These are phyloP conservation scores for Colletotrichum horii DNA, from an alignment of 2,329 filamentous ascomycete genomes.

Conservation along the genomic window DNA sequence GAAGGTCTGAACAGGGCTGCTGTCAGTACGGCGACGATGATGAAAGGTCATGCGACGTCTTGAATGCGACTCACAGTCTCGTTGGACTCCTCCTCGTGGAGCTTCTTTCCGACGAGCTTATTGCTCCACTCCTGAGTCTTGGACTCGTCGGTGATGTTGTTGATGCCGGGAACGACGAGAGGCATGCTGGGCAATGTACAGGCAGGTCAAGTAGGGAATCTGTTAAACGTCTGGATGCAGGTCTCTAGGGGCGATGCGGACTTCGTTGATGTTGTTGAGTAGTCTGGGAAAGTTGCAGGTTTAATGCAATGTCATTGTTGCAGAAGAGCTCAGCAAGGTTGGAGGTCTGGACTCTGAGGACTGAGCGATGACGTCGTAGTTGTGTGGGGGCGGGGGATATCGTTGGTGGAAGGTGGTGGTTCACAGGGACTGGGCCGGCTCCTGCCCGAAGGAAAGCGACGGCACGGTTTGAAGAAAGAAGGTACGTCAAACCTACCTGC, in stretches of 20 bases:
- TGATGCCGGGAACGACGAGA: slow-evolving; percentile 68
- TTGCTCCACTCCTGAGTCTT: slow-evolving; percentile 64
- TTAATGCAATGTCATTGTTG: neutral
- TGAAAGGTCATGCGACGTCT: neutral
- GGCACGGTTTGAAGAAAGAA: neutral
- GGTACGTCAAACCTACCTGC: neutral
- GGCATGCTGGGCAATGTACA: slow-evolving; percentile 53
- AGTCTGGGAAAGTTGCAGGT: neutral
- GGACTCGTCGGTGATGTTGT: slow-evolving; percentile 45
- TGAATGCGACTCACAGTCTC: slow-evolving; percentile 55
- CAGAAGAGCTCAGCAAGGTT: neutral
- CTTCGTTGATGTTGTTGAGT: too few species aligned
- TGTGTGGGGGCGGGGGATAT: slow-evolving; percentile 13
- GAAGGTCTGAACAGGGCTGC: slow-evolving; percentile 53
- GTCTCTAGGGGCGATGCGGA: neutral
- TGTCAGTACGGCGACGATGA: neutral
- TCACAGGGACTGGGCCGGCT: neutral
- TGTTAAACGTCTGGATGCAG: neutral
- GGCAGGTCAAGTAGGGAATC: neutral
- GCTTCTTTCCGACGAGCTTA: slow-evolving; percentile 69
- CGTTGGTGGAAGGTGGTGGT: neutral
- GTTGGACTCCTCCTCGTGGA: slow-evolving; percentile 54
- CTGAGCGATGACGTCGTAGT: slow-evolving; percentile 13
- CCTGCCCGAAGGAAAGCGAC: neutral
- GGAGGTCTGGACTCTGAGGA: neutral